A percentile compares a stretch with the other conserved stretches of the same genome.
Conservation (phyloP, 2,329 filamentous ascomycete genomes). For the Cadophora gregata region DNA sequence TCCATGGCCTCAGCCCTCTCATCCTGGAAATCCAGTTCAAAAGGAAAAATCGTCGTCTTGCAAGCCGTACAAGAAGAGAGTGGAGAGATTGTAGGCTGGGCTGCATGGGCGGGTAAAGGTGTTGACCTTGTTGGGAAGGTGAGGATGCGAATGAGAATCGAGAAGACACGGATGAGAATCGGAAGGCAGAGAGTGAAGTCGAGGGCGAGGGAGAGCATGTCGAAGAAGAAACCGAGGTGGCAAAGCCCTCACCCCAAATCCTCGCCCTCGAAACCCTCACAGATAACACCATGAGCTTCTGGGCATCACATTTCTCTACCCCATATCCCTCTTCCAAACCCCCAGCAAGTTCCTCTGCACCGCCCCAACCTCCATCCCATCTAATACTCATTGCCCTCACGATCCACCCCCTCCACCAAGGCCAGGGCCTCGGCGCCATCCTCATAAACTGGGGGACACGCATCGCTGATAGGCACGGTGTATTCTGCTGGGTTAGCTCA, state of each 20-base stretch:
- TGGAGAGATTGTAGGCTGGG: background rate
- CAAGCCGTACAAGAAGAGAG: background rate
- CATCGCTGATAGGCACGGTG: slow-evolving; percentile 9
- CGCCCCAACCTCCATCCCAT: background rate
- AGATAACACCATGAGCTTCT: background rate
- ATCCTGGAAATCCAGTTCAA: background rate
- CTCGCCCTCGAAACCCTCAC: background rate
- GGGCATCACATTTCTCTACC: background rate
- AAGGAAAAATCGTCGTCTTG: background rate
- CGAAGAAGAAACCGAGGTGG: background rate
- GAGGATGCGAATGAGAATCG: background rate
- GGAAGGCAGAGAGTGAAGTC: background rate
- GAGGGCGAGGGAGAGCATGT: background rate
- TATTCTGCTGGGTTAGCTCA: slow-evolving; percentile 21
- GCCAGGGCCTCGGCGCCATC: background rate
- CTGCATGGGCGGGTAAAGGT: background rate
- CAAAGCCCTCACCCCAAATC: background rate
- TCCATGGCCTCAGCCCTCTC: slow-evolving; percentile 18
- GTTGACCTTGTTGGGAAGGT: background rate
- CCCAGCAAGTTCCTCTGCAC: background rate
- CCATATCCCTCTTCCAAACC: too few species aligned
- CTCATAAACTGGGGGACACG: background rate
- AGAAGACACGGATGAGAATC: background rate
- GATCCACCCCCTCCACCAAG: background rate
- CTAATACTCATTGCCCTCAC: background rate